These are phyloP conservation scores for Penicillium sp. DNA, from an alignment of 2,329 filamentous ascomycete genomes.

Conservation along the genomic window DNA sequence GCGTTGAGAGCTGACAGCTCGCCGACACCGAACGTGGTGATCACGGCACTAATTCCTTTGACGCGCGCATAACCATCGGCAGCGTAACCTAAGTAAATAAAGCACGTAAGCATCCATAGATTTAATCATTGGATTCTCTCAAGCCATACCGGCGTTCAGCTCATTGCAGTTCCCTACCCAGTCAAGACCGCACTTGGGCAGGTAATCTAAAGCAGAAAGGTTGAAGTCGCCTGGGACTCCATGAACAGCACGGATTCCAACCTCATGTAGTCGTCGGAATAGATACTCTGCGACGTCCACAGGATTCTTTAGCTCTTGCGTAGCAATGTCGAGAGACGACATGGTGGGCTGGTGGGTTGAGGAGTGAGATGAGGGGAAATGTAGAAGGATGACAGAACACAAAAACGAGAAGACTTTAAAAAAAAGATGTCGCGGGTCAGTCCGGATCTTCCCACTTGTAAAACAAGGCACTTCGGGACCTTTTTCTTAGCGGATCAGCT, in stretches of 20 bases:
- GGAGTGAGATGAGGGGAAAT: not conserved
- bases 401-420: not conserved
- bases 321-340: constrained; percentile 44
- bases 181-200: constrained; percentile 53
- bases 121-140: not conserved
- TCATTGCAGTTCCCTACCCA: constrained; percentile 65
- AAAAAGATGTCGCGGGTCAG: not conserved
- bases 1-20: constrained; percentile 69
- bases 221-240: constrained; percentile 67
- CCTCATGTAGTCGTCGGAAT: constrained; percentile 50
- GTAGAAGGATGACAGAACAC: not conserved
- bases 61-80: constrained; percentile 78
- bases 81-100: constrained; percentile 59
- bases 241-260: constrained; percentile 51
- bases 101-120: not conserved
- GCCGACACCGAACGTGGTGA: constrained; percentile 75
- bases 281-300: constrained; percentile 51
- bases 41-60: constrained; percentile 66
- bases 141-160: constrained; percentile 54
- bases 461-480: not conserved
- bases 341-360: constrained; percentile 9
- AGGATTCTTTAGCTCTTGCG: constrained; percentile 44
- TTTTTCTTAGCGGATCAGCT: constrained; percentile 2
- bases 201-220: constrained; percentile 59
- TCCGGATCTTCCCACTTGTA: not conserved